A percentile compares a stretch with the other conserved stretches of the same genome.
These are phyloP conservation scores for Alternaria atra DNA, from an alignment of 2,329 filamentous ascomycete species.

Conservation along the genomic window DNA sequence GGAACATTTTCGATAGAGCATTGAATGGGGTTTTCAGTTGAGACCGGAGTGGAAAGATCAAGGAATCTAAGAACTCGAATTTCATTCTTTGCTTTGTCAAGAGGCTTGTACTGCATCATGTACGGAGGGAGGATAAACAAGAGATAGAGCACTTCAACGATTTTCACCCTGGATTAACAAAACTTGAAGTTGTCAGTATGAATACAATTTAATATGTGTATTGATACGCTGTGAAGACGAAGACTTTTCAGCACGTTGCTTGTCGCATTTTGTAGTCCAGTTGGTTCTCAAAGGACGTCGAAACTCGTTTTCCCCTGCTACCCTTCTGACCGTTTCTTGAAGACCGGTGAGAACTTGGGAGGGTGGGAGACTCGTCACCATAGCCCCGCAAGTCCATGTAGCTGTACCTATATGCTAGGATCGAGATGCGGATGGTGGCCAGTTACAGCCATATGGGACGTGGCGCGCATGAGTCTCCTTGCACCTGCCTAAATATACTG, in stretches of 20 bases:
- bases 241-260: neutral
- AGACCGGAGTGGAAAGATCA: neutral
- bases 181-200: neutral
- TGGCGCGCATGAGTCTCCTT: neutral
- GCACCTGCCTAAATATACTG: neutral
- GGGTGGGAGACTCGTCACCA: neutral
- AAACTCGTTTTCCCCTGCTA: neutral
- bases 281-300: neutral
- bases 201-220: neutral
- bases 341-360: neutral
- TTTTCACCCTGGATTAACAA: no score
- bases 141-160: neutral
- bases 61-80: neutral
- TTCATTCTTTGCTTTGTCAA: neutral
- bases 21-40: neutral
- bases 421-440: neutral
- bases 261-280: neutral
- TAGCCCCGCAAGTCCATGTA: neutral
- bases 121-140: neutral
- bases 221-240: neutral
- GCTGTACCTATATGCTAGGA: neutral
- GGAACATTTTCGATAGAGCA: neutral
- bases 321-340: no score
- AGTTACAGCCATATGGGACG: neutral
- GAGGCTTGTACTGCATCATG: neutral